Conservation (phyloP, 148 eudicot species). For the Chenopodium quinoa region DNA sequence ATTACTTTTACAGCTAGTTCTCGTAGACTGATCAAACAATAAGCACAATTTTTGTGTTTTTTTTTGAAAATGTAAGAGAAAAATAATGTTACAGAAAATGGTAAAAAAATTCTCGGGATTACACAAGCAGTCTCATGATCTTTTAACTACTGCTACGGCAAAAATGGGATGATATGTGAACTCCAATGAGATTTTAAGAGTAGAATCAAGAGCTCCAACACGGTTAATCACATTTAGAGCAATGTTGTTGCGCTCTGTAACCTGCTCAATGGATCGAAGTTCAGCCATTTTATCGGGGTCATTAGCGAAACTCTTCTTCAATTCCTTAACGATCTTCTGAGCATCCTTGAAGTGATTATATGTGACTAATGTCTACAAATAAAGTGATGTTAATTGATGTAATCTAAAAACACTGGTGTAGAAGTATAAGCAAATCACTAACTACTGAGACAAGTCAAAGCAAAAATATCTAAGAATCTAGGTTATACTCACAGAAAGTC, state of each 20-base stretch:
- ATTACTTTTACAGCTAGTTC: too few relatives aligned
- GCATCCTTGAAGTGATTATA: conserved; percentile 87
- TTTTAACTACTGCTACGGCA: conserved; percentile 83
- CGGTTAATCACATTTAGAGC: conserved; percentile 73
- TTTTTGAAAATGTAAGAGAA: not conserved
- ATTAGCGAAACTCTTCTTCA: conserved; percentile 51
- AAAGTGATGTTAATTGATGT: conserved; percentile 9
- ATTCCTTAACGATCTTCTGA: conserved; percentile 76
- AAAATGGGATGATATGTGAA: conserved; percentile 81
- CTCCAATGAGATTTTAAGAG: conserved; percentile 74
- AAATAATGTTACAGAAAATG: conserved; percentile 23
- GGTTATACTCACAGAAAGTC: conserved; percentile 54
- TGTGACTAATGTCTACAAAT: conserved; percentile 51
- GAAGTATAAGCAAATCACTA: not conserved
- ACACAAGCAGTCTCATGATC: conserved; percentile 49
- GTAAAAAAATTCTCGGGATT: conserved; percentile 33
- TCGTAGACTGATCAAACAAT: not conserved
- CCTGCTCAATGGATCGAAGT: conserved; percentile 77
- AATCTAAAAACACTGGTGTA: not conserved
- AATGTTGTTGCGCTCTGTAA: conserved; percentile 80
- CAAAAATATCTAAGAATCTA: not conserved
- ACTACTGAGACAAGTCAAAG: not conserved
- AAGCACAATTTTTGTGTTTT: too few relatives aligned
- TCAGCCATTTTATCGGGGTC: conserved; percentile 68
- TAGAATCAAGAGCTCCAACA: conserved; percentile 60